Conservation (phyloP, 352 stramenopile species). For the Pythium rishiriense region DNA sequence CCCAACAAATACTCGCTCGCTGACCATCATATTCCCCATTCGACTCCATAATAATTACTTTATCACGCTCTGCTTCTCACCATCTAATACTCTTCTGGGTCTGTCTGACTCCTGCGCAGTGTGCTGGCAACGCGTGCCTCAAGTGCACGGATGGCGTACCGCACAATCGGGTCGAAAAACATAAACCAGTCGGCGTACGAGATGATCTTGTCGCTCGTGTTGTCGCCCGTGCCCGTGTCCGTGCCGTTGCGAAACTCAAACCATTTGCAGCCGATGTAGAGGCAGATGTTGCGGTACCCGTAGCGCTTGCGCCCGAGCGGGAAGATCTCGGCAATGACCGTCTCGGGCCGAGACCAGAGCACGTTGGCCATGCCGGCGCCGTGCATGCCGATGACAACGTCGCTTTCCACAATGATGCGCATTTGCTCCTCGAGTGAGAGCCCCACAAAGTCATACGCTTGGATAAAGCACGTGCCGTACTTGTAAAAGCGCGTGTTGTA, state of each 20-base stretch:
- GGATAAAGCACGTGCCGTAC: constrained; percentile 19
- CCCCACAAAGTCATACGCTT: constrained; percentile 65
- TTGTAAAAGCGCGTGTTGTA: constrained; percentile 10
- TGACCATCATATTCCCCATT: neutral
- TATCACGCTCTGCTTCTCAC: neutral
- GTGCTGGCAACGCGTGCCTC: constrained; percentile 6
- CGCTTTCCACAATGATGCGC: constrained; percentile 54
- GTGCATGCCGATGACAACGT: constrained; percentile 83
- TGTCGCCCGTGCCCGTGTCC: constrained; percentile 37
- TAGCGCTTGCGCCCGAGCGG: constrained; percentile 48
- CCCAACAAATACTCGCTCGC: neutral
- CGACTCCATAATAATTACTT: neutral
- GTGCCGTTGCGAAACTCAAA: constrained; percentile 37
- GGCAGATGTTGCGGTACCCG: constrained; percentile 79
- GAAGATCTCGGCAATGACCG: constrained; percentile 75
- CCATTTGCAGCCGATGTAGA: constrained; percentile 70
- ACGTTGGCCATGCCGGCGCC: constrained; percentile 80
- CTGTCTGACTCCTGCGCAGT: neutral
- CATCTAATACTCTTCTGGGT: neutral
- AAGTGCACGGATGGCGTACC: neutral
- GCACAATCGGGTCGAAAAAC: constrained; percentile 54
- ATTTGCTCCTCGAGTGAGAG: constrained; percentile 67
- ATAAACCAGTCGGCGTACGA: constrained; percentile 46
- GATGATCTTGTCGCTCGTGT: constrained; percentile 56
- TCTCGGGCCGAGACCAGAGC: constrained; percentile 53